A percentile compares a stretch with the other conserved stretches of the same genome.
These are phyloP conservation scores for Dothideomycetidae sp. DNA, from an alignment of 2,329 filamentous ascomycete species.

Conservation along the genomic window DNA sequence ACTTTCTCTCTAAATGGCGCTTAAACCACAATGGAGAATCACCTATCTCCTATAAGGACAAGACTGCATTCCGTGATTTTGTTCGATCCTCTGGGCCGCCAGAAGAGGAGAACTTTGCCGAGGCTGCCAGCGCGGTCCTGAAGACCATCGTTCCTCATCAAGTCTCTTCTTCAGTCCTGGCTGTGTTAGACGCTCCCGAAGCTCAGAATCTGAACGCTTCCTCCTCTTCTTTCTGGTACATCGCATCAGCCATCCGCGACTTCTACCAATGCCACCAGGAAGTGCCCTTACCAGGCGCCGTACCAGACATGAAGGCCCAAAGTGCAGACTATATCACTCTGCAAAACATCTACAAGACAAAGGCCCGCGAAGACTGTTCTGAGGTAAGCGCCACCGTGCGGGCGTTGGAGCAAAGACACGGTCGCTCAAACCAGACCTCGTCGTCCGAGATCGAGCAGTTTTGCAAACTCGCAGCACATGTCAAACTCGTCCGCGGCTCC, in stretches of 20 bases:
- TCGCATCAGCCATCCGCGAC: conserved; percentile 60
- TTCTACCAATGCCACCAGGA: conserved; percentile 62
- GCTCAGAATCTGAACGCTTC: conserved; percentile 32
- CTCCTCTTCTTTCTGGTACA: conserved; percentile 70
- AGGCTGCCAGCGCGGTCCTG: conserved; percentile 74
- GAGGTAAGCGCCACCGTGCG: conserved; percentile 58
- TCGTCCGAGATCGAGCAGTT: conserved; percentile 57
- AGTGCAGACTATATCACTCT: conserved; percentile 79
- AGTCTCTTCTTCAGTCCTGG: conserved; percentile 53
- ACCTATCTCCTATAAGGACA: conserved; percentile 69
- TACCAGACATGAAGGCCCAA: conserved; percentile 96
- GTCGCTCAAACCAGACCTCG: conserved; percentile 19
- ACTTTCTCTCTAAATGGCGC: conserved; percentile 76
- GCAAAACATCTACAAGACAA: conserved; percentile 84
- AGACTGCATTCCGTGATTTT: conserved; percentile 62
- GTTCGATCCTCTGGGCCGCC: conserved; percentile 61
- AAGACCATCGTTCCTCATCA: conserved; percentile 64
- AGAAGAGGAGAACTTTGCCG: conserved; percentile 85
- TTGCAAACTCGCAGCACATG: conserved; percentile 88
- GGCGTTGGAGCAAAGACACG: conserved; percentile 36
- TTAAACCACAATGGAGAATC: conserved; percentile 49
- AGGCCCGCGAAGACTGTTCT: conserved; percentile 62
- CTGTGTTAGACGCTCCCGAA: conserved; percentile 63
- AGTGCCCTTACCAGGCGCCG: conserved; percentile 68
- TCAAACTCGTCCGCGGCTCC: conserved; percentile 63